Evolutionary conservation across 208 protist genomes (phyloP), one percentile per base, ranked within the genome.

Genomic region (Porcisia hertigi): DNA sequence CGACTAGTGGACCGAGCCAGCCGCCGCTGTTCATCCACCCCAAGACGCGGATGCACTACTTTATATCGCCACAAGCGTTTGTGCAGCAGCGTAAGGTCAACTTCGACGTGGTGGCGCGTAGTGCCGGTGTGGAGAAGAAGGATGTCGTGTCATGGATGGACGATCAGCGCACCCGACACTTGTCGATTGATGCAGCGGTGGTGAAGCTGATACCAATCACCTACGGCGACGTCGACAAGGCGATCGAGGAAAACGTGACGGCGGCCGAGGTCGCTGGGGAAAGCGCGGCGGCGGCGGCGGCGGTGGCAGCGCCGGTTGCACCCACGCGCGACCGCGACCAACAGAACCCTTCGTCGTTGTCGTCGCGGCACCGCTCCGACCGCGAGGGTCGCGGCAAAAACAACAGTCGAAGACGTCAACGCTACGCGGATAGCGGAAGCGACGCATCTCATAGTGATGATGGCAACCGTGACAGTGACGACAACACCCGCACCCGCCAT

Each of bases 21-120:
- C 77, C 77, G 41, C 77, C 77, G 36, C 66, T 77, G 0, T 79
- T 79, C 39, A 25, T 77, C 23, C 92, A 97, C 67, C 93, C 93
- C 8, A 25, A 63, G 34, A 95, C 81, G 20, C 59, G 82, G 6
- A 76, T 73, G 43, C 74, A 80, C 59, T 95, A 94, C 74, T 89
- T 88, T 52, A 85, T 83, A 41, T 75, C 90, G 1, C 90, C 93
- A 34, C 93, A 97, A 71, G 86, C 84, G 14, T 93, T 95, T 80
- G 89, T 83, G 39, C 72, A 81, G 66, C 81, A 94, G 63, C 86
- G 83, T 34, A 66, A 77, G 39, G 66, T 96, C 11, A 80, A 77
- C 23, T 36, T 71, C 25, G 79, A 84, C 23, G 88, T 74, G n/a
- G 82, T 94, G 57, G 86, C 89, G 0, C 69, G 58, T 2, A 84